A percentile compares a stretch with the other conserved stretches of the same genome.
Evolutionary conservation across 164 flowering plant genomes (phyloP).

Genomic region (Houttuynia cordata): DNA sequence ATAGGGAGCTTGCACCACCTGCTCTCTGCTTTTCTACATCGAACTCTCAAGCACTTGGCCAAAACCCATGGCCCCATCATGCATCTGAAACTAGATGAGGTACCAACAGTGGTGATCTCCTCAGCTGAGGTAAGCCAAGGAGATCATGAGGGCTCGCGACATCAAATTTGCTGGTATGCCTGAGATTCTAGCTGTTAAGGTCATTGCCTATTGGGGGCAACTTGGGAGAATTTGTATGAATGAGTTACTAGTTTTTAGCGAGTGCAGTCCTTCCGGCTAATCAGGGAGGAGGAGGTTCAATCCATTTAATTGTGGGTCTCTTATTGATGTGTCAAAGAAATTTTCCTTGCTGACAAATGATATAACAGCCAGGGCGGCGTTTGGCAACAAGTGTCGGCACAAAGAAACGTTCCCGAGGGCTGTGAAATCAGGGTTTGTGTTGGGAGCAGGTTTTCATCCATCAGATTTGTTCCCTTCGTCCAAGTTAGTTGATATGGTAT

Average conservation of each 20-base stretch:
- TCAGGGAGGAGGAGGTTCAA: conserved; percentile 19
- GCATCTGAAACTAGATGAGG: background rate
- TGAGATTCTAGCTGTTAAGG: background rate
- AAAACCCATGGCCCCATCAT: background rate
- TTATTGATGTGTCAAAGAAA: conserved; percentile 15
- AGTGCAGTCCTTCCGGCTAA: conserved; percentile 15
- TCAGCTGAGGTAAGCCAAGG: background rate
- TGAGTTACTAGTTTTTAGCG: conserved; percentile 20
- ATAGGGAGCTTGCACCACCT: conserved; percentile 1
- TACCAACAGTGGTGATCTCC: background rate
- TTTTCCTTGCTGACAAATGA: conserved; percentile 1
- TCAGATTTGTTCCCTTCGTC: too few relatives aligned
- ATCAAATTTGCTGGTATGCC: background rate
- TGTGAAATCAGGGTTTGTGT: conserved; percentile 1
- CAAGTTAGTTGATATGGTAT: conserved; percentile 1
- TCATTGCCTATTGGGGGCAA: conserved; percentile 21
- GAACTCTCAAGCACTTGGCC: background rate
- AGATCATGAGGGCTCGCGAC: background rate
- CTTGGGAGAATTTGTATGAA: conserved; percentile 18
- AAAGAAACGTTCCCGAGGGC: conserved; percentile 14
- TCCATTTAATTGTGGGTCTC: conserved; percentile 7
- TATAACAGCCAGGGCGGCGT: conserved; percentile 7
- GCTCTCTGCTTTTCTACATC: background rate
- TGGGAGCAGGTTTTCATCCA: conserved; percentile 21
- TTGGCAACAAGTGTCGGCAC: conserved; percentile 15